phyloP scores from a whole-genome alignment of 768 basidiomycete genomes.

The Termitomyces titanicus region DNA sequence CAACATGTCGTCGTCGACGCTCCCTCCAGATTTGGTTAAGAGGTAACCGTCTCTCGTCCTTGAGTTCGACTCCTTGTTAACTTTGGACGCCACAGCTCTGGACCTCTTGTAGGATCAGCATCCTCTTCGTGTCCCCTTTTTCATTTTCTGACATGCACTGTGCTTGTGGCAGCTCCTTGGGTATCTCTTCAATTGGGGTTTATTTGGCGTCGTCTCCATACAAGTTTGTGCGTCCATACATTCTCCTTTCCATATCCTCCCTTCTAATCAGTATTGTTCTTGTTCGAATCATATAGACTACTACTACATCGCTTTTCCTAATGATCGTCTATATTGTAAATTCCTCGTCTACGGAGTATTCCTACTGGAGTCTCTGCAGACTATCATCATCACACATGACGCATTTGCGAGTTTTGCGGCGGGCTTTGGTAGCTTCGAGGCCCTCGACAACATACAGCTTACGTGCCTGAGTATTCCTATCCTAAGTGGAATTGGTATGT shows the following conservation, averaged over 20 bases:
- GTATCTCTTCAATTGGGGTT: slow-evolving; percentile 25
- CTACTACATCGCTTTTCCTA: slow-evolving; percentile 29
- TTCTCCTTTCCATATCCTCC: not conserved
- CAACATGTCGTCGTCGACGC: slow-evolving; percentile 7
- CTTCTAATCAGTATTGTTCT: not conserved
- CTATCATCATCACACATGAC: slow-evolving; percentile 21
- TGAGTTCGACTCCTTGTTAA: not conserved
- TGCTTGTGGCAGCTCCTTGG: slow-evolving; percentile 22
- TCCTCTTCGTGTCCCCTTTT: not conserved
- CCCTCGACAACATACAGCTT: slow-evolving; percentile 20
- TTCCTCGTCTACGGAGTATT: slow-evolving; percentile 24
- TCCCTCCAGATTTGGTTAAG: slow-evolving; percentile 12
- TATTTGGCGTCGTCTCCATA: slow-evolving; percentile 25
- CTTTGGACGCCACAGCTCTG: slow-evolving; percentile 8
- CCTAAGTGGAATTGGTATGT: slow-evolving; percentile 25
- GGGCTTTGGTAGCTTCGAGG: slow-evolving; percentile 24
- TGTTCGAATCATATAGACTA: slow-evolving; percentile 17
- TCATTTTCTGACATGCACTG: not conserved
- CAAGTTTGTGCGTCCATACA: slow-evolving; percentile 26
- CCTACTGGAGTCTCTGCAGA: slow-evolving; percentile 25
- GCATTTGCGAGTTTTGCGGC: slow-evolving; percentile 24
- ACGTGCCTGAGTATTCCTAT: slow-evolving; percentile 26
- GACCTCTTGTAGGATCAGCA: slow-evolving; percentile 14
- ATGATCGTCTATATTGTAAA: slow-evolving; percentile 21
- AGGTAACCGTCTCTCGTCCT: slow-evolving; percentile 4